Evolutionary conservation across 1,284 basidiomycete genomes (phyloP), one percentile per base, ranked within the genome.

Genomic region (Marasmius fiardii): DNA sequence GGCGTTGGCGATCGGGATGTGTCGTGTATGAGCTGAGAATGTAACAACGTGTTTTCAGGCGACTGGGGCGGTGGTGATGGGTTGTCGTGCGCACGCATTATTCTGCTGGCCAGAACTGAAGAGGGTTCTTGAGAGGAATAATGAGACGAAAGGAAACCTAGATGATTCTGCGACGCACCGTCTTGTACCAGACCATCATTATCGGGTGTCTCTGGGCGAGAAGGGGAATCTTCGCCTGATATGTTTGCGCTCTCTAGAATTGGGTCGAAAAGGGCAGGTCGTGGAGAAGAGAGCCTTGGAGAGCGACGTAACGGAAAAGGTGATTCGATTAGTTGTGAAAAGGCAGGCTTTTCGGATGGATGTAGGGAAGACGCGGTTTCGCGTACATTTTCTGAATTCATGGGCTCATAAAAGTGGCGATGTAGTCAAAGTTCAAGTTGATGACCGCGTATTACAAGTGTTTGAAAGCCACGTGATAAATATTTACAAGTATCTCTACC

Each of bases 1-100:
- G 24, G 26, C 18, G 31, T 49, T n/a, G 33, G 33, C 7, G 31
- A 43, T 35, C 6, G 26, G 39, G 51, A 18, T 41, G 39, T 21
- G 47, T 53, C 18, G 44, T n/a, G 41, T 4, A 21, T n/a, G 20
- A 23, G 26, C n/a, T 44, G 20, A 10, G 51, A n/a, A 33, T 16
- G 14, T 20, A 49, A 49, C 24, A 49, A 49, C 47, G 47, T 49
- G 47, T 49, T 31, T 49, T 58, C 61, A 41, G 70, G 65, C 54
- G 73, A 68, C 53, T 67, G 71, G 18, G 88, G 88, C 16, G 88
- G 88, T 23, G 88, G 88, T 18, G 88, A 90, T 14, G 88, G 88
- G 62, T 90, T 90, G 62, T 81, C 83, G 55, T 82, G 79, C 57
- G 88, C 88, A 53, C 81, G 77, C 50, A 86, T 75, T 47, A 90